Base-by-base conservation (phyloP, 2,329 filamentous ascomycete species). In the Aureobasidium leucospermi region DNA sequence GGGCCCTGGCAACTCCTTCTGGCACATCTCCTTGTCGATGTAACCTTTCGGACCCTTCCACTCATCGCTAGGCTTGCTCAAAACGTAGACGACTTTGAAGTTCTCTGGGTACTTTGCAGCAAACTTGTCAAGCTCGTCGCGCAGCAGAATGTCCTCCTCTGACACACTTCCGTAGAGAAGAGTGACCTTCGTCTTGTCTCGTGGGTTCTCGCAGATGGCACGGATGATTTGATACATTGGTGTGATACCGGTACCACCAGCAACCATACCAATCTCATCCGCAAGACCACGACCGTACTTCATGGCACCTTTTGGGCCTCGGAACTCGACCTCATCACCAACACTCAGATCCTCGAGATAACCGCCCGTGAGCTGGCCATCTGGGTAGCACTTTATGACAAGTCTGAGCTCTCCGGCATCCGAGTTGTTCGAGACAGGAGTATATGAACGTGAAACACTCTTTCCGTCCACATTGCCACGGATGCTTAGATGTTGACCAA, bases 151-250 rank as follows among this genome's bases (percentile, higher is more conserved):
- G 63, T 87, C 84, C 1, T 74, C 74, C 63, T 84, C 82, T 0
- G 75, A 75, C 1, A 78, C 74, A 69, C 84, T 86, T 34, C 81
- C 84, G 61, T 84, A 85, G 31, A 87, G 69, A 3, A 87, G 71
- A 47, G 73, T 79, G 47, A 86, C 68, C 62, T 81, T 70, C 0
- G 84, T 86, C 1, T 73, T 74, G 62, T 87, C 85, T 7, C 69
- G 71, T 16, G 79, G 74, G 58, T 85, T 79, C 65, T 85, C 83
- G 65, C 82, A 84, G 60, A 86, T 83, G 45, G 83, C 82, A 4
- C 82, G 79, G 65, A 86, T 84, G 8, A 87, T 69, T 66, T 86
- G 83, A 68, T 77, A 83, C 78, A 84, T 81, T 1, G 81, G 81
- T 1, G 81, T 81, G 60, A 81, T 79, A 6, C 78, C 78, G 45